A percentile compares a stretch with the other conserved stretches of the same genome.
phyloP scores from a whole-genome alignment of 2,329 filamentous ascomycete species.

The Dothistroma septosporum region DNA sequence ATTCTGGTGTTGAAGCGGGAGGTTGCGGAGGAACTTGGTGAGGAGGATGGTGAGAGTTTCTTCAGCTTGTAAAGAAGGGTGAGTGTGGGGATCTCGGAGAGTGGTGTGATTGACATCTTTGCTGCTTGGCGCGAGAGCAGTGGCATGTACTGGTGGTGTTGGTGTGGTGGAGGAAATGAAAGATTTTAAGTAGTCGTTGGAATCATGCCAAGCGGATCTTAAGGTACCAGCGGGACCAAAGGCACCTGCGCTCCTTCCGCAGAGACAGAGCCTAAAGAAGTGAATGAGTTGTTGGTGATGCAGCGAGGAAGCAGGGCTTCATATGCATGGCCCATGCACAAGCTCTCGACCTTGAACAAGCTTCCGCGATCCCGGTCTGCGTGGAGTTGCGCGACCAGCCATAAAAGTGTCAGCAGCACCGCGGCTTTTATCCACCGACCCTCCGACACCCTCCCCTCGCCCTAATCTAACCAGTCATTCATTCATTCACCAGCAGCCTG shows the following conservation, averaged over 20 bases:
- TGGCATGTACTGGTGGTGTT: slow-evolving; percentile 2
- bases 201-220: background rate
- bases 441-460: background rate
- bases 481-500: background rate
- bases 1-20: slow-evolving; percentile 63
- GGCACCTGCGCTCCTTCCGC: background rate
- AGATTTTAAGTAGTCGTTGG: background rate
- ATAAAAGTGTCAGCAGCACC: background rate
- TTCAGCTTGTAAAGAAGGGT: slow-evolving; percentile 61
- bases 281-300: background rate
- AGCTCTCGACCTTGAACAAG: background rate
- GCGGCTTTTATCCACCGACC: background rate
- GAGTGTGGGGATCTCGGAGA: slow-evolving; percentile 59
- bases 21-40: slow-evolving; percentile 42
- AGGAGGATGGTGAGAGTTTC: slow-evolving; percentile 40
- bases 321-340: background rate
- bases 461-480: background rate
- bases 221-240: background rate
- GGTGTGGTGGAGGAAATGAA: background rate
- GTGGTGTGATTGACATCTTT: slow-evolving; percentile 34
- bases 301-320: background rate
- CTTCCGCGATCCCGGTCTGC: background rate
- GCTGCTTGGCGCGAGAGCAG: slow-evolving; percentile 1
- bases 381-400: background rate
- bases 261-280: background rate